Percentiles rank a stretch among this genome's conserved stretches.
These are phyloP conservation scores for Erodium texanum DNA, from an alignment of 441 rosid genomes.

Conservation along the genomic window DNA sequence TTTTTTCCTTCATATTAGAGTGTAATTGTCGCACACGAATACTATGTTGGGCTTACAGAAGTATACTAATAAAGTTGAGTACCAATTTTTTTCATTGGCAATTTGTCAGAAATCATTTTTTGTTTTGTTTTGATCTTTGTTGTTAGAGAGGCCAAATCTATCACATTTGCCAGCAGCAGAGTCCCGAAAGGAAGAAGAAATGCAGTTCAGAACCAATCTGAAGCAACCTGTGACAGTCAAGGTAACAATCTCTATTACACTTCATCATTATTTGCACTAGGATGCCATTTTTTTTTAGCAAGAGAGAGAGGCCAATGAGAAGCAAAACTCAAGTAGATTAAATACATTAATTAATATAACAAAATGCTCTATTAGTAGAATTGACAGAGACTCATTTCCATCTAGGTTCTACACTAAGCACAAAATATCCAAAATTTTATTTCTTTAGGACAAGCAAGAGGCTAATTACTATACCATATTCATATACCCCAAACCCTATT, in stretches of 20 bases:
- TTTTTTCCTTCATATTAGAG: background rate
- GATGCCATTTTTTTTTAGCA: too few species aligned
- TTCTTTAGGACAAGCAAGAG: slow-evolving; percentile 22
- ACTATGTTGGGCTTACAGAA: background rate
- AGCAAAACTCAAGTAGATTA: background rate
- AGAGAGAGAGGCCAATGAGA: too few species aligned
- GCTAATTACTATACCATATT: slow-evolving; percentile 22
- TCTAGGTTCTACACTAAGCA: too few species aligned
- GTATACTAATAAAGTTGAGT: slow-evolving; percentile 1
- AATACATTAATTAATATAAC: slow-evolving; percentile 14
- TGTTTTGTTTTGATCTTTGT: background rate
- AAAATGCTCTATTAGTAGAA: slow-evolving; percentile 16
- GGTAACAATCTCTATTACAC: background rate
- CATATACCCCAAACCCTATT: too few species aligned
- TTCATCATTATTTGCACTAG: too few species aligned
- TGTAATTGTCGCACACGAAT: background rate
- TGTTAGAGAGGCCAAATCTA: background rate
- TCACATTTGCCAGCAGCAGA: background rate
- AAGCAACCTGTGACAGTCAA: background rate
- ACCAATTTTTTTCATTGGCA: background rate
- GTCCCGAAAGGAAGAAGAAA: too few species aligned
- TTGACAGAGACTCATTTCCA: too few species aligned
- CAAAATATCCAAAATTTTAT: slow-evolving; percentile 23
- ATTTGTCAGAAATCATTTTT: background rate
- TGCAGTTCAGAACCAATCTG: background rate